Evolutionary conservation across 305 asterid genomes (phyloP).

Genomic region (Fraxinus baroniana): DNA sequence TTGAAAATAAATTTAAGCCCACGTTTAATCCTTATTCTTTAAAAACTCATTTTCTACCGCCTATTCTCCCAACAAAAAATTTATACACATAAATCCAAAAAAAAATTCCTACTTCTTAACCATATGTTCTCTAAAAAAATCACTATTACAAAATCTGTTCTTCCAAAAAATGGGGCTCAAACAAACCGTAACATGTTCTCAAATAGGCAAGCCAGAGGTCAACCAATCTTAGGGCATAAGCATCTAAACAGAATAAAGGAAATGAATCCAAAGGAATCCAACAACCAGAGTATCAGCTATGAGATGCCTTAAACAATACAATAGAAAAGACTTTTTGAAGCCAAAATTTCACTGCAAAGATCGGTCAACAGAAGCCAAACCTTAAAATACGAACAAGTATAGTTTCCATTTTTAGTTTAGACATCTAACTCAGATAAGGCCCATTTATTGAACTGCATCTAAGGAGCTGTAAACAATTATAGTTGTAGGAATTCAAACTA

Average conservation of each 20-base stretch:
- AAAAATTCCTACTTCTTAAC: no score
- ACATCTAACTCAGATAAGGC: slow-evolving; percentile 19
- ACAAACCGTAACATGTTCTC: neutral
- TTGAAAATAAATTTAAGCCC: neutral
- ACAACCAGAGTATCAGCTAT: neutral
- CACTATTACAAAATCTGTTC: no score
- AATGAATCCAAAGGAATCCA: neutral
- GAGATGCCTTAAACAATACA: slow-evolving; percentile 9
- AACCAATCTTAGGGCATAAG: neutral
- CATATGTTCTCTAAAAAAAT: no score
- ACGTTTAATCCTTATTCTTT: no score
- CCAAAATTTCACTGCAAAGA: slow-evolving; percentile 23
- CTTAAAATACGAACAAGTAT: slow-evolving; percentile 6
- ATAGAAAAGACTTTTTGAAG: slow-evolving; percentile 2
- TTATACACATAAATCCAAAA: no score
- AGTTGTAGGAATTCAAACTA: no score
- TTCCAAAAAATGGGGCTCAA: no score
- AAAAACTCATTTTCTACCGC: no score
- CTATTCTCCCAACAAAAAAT: no score
- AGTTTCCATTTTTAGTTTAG: slow-evolving; percentile 5
- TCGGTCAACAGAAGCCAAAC: slow-evolving; percentile 11
- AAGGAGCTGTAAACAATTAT: neutral
- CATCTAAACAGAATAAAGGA: neutral
- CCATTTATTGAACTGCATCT: slow-evolving; percentile 17
- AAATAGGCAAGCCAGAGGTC: neutral